Evolutionary conservation across 495 filamentous ascomycete genomes (phyloP).

Genomic region (Aspergillus saccharolyticus): DNA sequence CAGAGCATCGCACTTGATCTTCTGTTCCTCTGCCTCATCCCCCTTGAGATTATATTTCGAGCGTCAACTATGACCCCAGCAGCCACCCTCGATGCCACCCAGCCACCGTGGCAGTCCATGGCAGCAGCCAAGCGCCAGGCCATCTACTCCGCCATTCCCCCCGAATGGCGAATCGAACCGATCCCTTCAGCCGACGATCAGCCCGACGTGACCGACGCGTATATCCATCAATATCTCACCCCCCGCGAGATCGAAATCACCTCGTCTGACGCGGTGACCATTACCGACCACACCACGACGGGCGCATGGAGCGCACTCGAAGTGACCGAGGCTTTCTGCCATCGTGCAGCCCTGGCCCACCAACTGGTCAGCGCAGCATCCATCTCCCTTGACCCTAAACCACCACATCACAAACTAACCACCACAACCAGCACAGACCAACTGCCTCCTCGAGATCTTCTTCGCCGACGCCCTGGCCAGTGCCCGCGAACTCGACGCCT

Average conservation of each 20-base stretch:
- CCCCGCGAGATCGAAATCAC: slow-evolving; percentile 53
- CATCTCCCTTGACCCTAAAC: too few species aligned
- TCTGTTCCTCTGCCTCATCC: too few species aligned
- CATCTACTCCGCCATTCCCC: slow-evolving; percentile 50
- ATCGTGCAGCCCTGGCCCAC: slow-evolving; percentile 53
- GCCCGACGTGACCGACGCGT: slow-evolving; percentile 57
- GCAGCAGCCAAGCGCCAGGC: slow-evolving; percentile 50
- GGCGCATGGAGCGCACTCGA: slow-evolving; percentile 45
- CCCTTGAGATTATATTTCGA: too few species aligned
- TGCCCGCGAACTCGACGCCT: slow-evolving; percentile 55
- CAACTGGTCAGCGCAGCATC: slow-evolving; percentile 39
- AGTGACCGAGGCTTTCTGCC: slow-evolving; percentile 53
- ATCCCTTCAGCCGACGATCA: slow-evolving; percentile 48
- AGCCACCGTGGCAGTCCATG: slow-evolving; percentile 36
- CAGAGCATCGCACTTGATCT: too few species aligned
- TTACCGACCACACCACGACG: slow-evolving; percentile 41
- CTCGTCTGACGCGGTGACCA: slow-evolving; percentile 47
- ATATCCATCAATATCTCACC: slow-evolving; percentile 53
- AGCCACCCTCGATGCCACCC: background rate
- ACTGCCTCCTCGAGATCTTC: slow-evolving; percentile 58
- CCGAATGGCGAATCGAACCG: slow-evolving; percentile 49
- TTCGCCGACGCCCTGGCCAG: slow-evolving; percentile 56
- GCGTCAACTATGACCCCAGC: background rate
- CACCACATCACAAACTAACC: too few species aligned
- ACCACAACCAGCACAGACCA: slow-evolving; percentile 31